Base-by-base conservation (phyloP, 768 basidiomycete genomes). In the Suillus occidentalis region DNA sequence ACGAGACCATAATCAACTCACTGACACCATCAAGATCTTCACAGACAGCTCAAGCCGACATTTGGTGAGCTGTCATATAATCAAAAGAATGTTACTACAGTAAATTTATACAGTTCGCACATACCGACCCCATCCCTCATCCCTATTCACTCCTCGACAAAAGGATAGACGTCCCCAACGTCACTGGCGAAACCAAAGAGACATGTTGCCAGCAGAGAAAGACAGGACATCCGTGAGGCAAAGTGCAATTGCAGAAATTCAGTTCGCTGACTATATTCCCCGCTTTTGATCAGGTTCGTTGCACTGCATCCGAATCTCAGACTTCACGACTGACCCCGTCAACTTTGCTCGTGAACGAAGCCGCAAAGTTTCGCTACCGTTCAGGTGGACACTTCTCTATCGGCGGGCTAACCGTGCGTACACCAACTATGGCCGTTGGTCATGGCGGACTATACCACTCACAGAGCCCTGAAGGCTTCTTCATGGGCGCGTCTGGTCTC, bases 391-490 rank as follows among this genome's bases (percentile, higher is more conserved):
- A 85, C 60, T 95, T 84, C 76, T 87, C 92, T 64, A 89, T 89
- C n/a, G 94, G 95, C 22, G 86, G 86, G 6, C 80, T 95, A 22
- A 95, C 92, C 1, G 85, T 95, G 56, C 87, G 92, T 31, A 89
- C 91, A 39, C 95, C 95, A 1, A 91, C 92, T 10, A 95, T 95
- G 89, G 87, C 94, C 9, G 96, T 98, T n/a, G 83, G 88, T 6
- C 95, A 98, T 72, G 95, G 95, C 50, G 95, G 90, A 28, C 76
- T 96, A 63, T 98, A 97, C 73, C 95, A 98, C 72, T 96, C 94
- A 8, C 95, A 98, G 77, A 94, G 92, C 63, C 95, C 95, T 4
- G 96, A 98, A 76, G 94, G 91, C 0, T 98, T 89, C 78, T 98
- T 98, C 75, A 85, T 97, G 81, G 95, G 91, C 40, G 95, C 93